Conservation (phyloP, 352 stramenopile genomes). For the Phytophthora macrochlamydospora region DNA sequence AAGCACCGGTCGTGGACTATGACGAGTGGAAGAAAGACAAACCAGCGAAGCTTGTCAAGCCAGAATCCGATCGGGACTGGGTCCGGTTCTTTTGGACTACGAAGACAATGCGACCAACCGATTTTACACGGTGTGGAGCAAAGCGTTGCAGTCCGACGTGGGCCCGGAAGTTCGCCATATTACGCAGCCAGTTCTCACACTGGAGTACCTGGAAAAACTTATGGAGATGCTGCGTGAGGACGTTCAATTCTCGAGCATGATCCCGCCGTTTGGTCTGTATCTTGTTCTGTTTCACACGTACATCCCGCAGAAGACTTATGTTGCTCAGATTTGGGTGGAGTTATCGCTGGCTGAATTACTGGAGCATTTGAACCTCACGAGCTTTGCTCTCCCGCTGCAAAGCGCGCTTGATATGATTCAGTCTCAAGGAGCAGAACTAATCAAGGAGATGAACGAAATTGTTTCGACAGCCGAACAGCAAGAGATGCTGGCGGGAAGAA, state of each 20-base stretch:
- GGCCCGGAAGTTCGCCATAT: conserved; percentile 25
- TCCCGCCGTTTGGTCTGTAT: conserved; percentile 58
- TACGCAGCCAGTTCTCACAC: conserved; percentile 55
- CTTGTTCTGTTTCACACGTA: conserved; percentile 53
- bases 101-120: conserved; percentile 40
- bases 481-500: conserved; percentile 10
- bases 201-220: conserved; percentile 52
- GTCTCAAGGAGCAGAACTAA: conserved; percentile 33
- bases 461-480: conserved; percentile 2
- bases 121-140: conserved; percentile 60
- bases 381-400: conserved; percentile 52
- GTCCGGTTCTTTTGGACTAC: conserved; percentile 53
- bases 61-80: conserved; percentile 41
- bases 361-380: conserved; percentile 50
- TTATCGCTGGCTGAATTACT: conserved; percentile 51
- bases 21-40: conserved; percentile 62
- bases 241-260: conserved; percentile 35
- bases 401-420: conserved; percentile 61
- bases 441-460: conserved; percentile 50
- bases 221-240: conserved; percentile 42
- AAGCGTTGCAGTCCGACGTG: conserved; percentile 28
- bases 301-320: conserved; percentile 30
- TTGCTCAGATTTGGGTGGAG: conserved; percentile 62
- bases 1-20: conserved; percentile 39
- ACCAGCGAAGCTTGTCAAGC: conserved; percentile 29